Evolutionary conservation across 176 grass and related monocot genomes (phyloP).

Genomic region (Dactylis glomerata): DNA sequence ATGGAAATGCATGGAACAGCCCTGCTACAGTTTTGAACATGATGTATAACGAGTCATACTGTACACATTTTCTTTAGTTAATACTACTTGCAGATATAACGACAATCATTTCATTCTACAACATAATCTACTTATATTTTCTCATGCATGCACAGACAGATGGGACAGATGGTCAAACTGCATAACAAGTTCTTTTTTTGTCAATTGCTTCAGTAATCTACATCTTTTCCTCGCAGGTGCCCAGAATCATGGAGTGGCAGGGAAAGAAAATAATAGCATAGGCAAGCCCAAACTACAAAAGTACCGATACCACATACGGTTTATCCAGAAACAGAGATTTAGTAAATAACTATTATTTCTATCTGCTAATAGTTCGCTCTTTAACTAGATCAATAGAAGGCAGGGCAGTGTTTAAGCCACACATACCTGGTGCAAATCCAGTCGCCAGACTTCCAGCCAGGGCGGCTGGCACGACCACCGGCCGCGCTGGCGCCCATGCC

Average conservation of each 20-base stretch:
- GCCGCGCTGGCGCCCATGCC: background rate
- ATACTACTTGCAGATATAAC: background rate
- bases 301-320: background rate
- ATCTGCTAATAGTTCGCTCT: background rate
- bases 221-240: background rate
- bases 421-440: slow-evolving; percentile 95
- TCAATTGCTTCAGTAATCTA: background rate
- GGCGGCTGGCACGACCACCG: slow-evolving; percentile 44
- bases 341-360: background rate
- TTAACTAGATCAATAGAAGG: background rate
- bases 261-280: background rate
- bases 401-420: background rate
- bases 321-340: background rate
- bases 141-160: background rate
- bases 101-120: background rate
- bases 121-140: background rate
- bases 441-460: slow-evolving; percentile 90
- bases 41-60: background rate
- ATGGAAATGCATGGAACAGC: background rate
- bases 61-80: background rate
- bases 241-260: background rate
- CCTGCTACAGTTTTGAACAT: background rate
- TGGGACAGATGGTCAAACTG: background rate
- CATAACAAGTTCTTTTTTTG: background rate
- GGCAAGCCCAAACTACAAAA: background rate